Conservation (phyloP, 176 grass and related monocot species). For the Tillandsia fasciculata region DNA sequence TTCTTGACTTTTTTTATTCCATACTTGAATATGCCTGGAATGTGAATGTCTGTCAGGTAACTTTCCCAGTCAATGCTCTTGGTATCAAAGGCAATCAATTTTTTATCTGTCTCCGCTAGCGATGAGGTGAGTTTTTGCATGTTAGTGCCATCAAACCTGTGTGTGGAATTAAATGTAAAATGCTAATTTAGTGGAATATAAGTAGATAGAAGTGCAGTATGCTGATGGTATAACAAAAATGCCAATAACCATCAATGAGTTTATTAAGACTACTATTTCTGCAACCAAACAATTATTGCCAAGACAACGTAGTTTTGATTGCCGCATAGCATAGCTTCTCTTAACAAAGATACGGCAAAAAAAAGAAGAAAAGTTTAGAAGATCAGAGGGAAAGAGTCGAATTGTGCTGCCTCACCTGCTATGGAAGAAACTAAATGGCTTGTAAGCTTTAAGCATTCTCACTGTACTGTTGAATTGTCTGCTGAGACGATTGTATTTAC, state of each 20-base stretch:
- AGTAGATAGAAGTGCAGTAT: too few species aligned
- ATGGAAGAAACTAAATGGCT: neutral
- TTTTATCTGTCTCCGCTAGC: conserved; percentile 1
- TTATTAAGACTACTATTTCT: too few species aligned
- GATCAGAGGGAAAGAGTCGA: neutral
- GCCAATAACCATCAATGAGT: too few species aligned
- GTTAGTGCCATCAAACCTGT: conserved; percentile 27
- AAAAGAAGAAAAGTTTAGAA: neutral
- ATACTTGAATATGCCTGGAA: conserved; percentile 19
- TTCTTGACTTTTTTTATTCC: neutral
- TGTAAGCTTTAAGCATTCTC: neutral
- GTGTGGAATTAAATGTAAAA: neutral
- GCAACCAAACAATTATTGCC: neutral
- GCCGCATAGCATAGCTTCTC: too few species aligned
- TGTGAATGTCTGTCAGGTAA: conserved; percentile 21
- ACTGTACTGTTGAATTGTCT: neutral
- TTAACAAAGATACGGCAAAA: neutral
- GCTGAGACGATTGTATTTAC: neutral
- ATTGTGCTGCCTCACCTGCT: neutral
- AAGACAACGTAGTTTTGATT: too few species aligned
- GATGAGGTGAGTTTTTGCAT: conserved; percentile 14
- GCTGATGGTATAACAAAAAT: too few species aligned
- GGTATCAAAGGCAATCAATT: conserved; percentile 17
- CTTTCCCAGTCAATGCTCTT: conserved; percentile 18
- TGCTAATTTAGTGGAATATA: neutral